Base-by-base conservation (phyloP, 495 filamentous ascomycete genomes). In the Aspergillus heteromorphus region DNA sequence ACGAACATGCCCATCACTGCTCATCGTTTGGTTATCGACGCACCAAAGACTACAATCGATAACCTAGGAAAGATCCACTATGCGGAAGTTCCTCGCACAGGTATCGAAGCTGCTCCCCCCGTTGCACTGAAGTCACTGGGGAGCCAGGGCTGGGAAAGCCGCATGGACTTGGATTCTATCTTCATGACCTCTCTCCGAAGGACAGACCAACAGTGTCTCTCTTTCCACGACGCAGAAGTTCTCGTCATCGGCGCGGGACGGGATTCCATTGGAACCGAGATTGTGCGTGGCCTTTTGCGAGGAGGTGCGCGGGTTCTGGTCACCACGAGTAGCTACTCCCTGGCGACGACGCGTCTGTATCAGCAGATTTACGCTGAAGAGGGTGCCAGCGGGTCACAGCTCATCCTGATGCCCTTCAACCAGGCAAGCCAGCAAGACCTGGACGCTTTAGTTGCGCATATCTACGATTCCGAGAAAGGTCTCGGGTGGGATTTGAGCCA, bases 401-500 rank as follows among this genome's bases (percentile, higher is more conserved):
- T 70, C 0, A 30, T 53, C 19, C 49, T 70, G 3, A 18, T 66
- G 0, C 59, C 65, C 1, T 66, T 70, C 55, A 70, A 70, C 49
- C 67, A 70, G 48, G 65, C 47, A 9, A 72, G 69, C 41, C 18
- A 48, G 4, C 54, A 61, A 40, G 69, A 72, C 51, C 51, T 54
- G 31, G 54, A 65, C 60, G 87, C 88, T 21, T 79, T 97, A 14
- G 79, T 97, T 47, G 80, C 93, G 11, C 96, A 96, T 74, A 88
- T 97, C 63, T 97, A 96, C 67, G 89, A 95, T 66, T 66, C 83
- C 23, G 96, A 96, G 82, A 88, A 83, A 63, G 92, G 92, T 51
- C 85, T 97, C 49, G 92, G 93, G 41, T 96, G 93, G 92, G 92
- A 97, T 73, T 79, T 97, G n/a, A 93, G 97, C 72, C 95, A 82